These are phyloP conservation scores for Monosporascus sp. DNA, from an alignment of 2,329 filamentous ascomycete species.

Conservation along the genomic window DNA sequence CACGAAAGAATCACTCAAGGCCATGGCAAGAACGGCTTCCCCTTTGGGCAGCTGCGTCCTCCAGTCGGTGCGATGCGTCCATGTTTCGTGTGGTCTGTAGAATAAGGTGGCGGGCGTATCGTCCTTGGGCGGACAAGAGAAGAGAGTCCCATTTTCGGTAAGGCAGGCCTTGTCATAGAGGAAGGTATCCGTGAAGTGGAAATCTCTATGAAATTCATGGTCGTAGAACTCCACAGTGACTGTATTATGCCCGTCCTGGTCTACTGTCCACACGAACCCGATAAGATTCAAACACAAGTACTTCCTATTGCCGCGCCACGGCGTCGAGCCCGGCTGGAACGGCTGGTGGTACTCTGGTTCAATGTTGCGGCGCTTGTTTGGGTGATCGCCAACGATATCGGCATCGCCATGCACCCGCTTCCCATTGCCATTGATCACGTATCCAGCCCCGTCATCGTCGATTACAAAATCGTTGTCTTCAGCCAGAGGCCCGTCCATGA, in stretches of 20 bases:
- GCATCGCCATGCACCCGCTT: constrained; percentile 48
- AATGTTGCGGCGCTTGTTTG: constrained; percentile 45
- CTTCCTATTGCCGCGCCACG: constrained; percentile 89
- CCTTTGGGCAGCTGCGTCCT: constrained; percentile 78
- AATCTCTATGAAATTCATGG: constrained; percentile 83
- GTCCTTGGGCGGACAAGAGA: constrained; percentile 69
- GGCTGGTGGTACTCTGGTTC: constrained; percentile 70
- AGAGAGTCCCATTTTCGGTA: constrained; percentile 76
- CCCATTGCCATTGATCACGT: constrained; percentile 52
- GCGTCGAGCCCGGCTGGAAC: constrained; percentile 91
- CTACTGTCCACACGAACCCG: constrained; percentile 94
- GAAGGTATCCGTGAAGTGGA: constrained; percentile 96
- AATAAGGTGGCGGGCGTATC: constrained; percentile 75
- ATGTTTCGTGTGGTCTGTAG: constrained; percentile 94
- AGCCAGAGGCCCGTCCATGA: constrained; percentile 58
- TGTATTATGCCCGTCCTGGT: constrained; percentile 89
- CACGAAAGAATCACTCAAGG: constrained; percentile 84
- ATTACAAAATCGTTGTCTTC: constrained; percentile 78
- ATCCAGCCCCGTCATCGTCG: constrained; percentile 92
- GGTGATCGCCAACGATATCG: constrained; percentile 40
- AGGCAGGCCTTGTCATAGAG: constrained; percentile 95
- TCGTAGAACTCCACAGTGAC: constrained; percentile 98
- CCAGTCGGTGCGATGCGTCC: constrained; percentile 90
- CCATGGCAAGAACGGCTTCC: constrained; percentile 84
- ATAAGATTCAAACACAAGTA: constrained; percentile 91